phyloP scores from a whole-genome alignment of 2,329 filamentous ascomycete genomes.

The Penicillium oxalicum region DNA sequence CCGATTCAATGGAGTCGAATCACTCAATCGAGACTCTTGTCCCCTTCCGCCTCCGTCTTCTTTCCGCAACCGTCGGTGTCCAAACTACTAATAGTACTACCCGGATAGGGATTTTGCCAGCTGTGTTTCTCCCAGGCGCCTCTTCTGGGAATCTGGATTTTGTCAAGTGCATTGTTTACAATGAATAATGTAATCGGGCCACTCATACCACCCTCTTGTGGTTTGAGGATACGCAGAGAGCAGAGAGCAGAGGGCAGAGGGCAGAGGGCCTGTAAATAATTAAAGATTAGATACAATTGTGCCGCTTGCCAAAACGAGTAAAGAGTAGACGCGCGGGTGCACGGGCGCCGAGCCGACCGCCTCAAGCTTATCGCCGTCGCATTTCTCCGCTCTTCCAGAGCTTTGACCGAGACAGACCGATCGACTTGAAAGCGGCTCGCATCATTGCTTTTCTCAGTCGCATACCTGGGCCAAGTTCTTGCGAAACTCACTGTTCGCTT shows the following conservation, averaged over 20 bases:
- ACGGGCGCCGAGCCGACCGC: constrained; percentile 13
- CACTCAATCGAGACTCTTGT: not conserved
- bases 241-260: too few species aligned
- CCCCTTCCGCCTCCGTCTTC: not conserved
- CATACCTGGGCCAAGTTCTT: not conserved
- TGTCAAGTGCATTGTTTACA: too few species aligned
- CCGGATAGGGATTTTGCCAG: too few species aligned
- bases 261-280: too few species aligned
- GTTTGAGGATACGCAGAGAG: too few species aligned
- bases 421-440: too few species aligned
- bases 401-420: not conserved
- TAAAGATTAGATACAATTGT: too few species aligned
- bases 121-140: too few species aligned
- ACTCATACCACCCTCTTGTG: too few species aligned
- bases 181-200: too few species aligned
- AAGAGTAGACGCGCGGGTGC: constrained; percentile 10
- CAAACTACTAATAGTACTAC: not conserved
- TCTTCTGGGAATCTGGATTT: too few species aligned
- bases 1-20: not conserved
- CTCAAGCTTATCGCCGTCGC: constrained; percentile 8
- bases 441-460: too few species aligned
- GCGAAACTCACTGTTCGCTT: not conserved
- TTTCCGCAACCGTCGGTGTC: not conserved
- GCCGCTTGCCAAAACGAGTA: not conserved
- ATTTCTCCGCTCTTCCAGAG: constrained; percentile 4